A percentile compares a stretch with the other conserved stretches of the same genome.
Evolutionary conservation across 176 grass and related monocot genomes (phyloP).

Genomic region (Echinochloa phyllopogon): DNA sequence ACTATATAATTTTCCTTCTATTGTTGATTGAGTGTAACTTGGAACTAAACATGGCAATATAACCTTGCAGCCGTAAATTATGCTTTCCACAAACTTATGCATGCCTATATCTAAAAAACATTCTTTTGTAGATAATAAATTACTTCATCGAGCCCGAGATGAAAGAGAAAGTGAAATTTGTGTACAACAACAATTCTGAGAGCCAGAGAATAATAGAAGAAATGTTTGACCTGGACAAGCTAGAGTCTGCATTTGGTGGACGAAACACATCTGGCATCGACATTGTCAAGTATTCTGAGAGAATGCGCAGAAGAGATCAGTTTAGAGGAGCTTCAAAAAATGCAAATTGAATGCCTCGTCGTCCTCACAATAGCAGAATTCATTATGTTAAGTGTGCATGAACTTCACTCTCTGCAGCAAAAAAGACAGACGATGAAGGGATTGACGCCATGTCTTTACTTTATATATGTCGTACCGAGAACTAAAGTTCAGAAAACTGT

Average conservation of each 20-base stretch:
- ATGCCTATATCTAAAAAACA: background rate
- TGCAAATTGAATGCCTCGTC: background rate
- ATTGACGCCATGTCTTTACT: no score
- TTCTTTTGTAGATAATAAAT: slow-evolving; percentile 35
- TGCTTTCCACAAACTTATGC: background rate
- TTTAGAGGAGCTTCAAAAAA: background rate
- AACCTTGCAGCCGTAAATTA: background rate
- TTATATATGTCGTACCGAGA: no score
- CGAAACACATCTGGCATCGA: slow-evolving; percentile 33
- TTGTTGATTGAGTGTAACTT: background rate
- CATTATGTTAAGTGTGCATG: background rate
- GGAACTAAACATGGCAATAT: background rate
- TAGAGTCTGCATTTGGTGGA: slow-evolving; percentile 48
- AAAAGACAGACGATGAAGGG: background rate
- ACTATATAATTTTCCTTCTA: background rate
- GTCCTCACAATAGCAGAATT: background rate
- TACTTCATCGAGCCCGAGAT: slow-evolving; percentile 39
- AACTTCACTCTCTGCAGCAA: background rate
- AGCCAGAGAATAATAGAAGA: slow-evolving; percentile 51
- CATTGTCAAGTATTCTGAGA: slow-evolving; percentile 34
- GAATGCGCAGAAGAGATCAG: slow-evolving; percentile 43
- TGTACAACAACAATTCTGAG: slow-evolving; percentile 32
- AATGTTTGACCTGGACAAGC: slow-evolving; percentile 48
- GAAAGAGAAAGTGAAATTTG: slow-evolving; percentile 54
- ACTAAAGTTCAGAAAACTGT: no score